Conservation (phyloP, 2,329 filamentous ascomycete species). For the Tothia fuscella region DNA sequence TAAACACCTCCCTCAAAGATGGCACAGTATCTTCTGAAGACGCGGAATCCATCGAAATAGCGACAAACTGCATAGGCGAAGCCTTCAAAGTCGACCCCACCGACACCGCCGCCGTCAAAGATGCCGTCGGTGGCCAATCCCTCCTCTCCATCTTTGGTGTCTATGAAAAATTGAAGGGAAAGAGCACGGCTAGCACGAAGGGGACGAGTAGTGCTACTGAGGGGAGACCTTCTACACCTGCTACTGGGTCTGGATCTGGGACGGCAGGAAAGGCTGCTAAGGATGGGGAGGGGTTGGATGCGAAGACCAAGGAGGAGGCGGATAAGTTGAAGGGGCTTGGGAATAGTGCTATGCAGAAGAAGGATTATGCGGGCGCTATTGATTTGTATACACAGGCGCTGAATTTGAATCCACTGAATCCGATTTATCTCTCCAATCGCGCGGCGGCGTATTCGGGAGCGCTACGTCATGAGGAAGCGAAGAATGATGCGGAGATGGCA, state of each 20-base stretch:
- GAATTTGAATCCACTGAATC: constrained; percentile 67
- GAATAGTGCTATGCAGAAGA: constrained; percentile 89
- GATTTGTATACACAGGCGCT: constrained; percentile 82
- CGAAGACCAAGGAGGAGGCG: constrained; percentile 55
- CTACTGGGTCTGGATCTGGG: constrained; percentile 26
- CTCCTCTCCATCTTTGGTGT: constrained; percentile 87
- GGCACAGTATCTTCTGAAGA: constrained; percentile 83
- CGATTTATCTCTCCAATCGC: constrained; percentile 95
- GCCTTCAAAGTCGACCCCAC: constrained; percentile 88
- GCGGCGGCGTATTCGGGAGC: constrained; percentile 84
- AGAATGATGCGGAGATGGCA: constrained; percentile 80
- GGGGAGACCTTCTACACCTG: constrained; percentile 28
- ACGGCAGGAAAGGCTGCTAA: constrained; percentile 30
- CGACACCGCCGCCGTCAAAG: constrained; percentile 58
- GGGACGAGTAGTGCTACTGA: constrained; percentile 29
- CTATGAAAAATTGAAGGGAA: constrained; percentile 85
- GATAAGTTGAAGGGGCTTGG: constrained; percentile 82
- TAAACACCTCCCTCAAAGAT: constrained; percentile 70
- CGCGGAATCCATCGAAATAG: constrained; percentile 86
- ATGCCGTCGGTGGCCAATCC: constrained; percentile 75
- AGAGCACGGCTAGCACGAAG: constrained; percentile 37
- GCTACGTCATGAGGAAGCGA: constrained; percentile 72
- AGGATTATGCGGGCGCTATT: constrained; percentile 76
- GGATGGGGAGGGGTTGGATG: constrained; percentile 7
- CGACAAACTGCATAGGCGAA: constrained; percentile 86